Percentiles rank a stretch among this genome's conserved stretches.
These are phyloP conservation scores for Entamoeba moshkovskii DNA, from an alignment of 208 protist genomes.

Conservation along the genomic window DNA sequence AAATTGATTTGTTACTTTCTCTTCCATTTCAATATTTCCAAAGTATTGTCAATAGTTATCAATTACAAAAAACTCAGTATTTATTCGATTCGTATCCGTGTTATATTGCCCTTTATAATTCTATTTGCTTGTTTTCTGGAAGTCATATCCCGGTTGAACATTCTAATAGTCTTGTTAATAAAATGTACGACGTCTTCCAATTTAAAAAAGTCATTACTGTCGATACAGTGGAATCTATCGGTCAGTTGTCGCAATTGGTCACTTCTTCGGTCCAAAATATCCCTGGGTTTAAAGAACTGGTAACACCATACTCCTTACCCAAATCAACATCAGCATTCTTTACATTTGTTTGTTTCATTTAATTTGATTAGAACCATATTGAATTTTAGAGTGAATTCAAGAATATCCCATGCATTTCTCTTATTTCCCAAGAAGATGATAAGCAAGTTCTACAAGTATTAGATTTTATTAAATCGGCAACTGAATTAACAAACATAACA, in stretches of 20 bases:
- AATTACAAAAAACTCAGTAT: background rate
- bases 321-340: background rate
- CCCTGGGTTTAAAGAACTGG: background rate
- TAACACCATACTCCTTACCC: background rate
- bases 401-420: background rate
- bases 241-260: background rate
- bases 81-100: background rate
- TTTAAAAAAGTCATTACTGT: background rate
- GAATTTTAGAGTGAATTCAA: background rate
- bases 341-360: background rate
- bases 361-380: background rate
- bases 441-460: background rate
- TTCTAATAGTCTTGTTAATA: background rate
- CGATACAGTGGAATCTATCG: background rate
- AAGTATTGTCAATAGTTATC: background rate
- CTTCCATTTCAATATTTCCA: background rate
- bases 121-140: background rate
- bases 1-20: background rate
- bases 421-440: background rate
- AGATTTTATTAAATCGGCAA: background rate
- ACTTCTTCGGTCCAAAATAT: background rate
- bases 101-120: background rate
- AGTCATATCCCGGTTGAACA: background rate
- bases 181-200: background rate
- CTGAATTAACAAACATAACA: background rate